Evolutionary conservation across 257 asterid genomes (phyloP).

Genomic region (Phtheirospermum japonicum): DNA sequence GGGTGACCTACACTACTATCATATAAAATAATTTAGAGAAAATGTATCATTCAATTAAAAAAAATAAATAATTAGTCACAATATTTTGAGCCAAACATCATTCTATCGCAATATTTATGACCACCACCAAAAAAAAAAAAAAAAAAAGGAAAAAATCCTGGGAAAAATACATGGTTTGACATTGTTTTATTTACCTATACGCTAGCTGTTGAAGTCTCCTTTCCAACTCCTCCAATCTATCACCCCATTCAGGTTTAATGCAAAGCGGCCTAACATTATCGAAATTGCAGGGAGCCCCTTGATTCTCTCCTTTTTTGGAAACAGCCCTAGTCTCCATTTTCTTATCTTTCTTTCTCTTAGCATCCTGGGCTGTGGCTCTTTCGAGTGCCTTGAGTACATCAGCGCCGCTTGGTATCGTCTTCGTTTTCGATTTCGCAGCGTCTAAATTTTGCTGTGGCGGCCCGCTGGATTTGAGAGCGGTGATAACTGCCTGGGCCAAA

Average conservation of each 20-base stretch:
- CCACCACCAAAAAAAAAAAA: neutral
- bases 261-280: constrained; percentile 27
- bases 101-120: too few relatives aligned
- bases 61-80: too few relatives aligned
- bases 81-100: too few relatives aligned
- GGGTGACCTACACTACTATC: too few relatives aligned
- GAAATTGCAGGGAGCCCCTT: neutral
- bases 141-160: neutral
- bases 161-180: neutral
- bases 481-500: constrained; percentile 10
- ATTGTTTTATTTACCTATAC: neutral
- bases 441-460: neutral
- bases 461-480: constrained; percentile 11
- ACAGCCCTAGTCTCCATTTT: neutral
- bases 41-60: too few relatives aligned
- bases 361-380: constrained; percentile 39
- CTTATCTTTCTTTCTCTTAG: constrained; percentile 21
- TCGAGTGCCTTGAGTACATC: constrained; percentile 52
- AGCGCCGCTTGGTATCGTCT: constrained; percentile 43
- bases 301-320: neutral
- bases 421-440: neutral
- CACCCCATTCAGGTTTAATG: constrained; percentile 49
- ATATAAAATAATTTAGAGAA: too few relatives aligned
- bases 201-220: constrained; percentile 38
- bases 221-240: constrained; percentile 46